Base-by-base conservation (phyloP, 2,329 filamentous ascomycete species). In the Neopestalotiopsis sp. region DNA sequence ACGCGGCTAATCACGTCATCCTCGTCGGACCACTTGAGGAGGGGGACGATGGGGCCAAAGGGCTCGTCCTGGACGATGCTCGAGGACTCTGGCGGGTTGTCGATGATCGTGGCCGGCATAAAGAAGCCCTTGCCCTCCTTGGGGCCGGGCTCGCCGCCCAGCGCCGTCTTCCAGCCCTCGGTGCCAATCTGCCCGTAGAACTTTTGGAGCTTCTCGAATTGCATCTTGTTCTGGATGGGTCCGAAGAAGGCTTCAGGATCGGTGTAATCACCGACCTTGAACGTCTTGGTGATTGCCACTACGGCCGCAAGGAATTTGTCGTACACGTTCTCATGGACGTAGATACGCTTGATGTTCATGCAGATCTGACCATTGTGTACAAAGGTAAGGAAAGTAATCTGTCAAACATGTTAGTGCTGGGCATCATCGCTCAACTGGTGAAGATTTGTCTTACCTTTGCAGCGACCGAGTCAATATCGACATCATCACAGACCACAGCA, bases 201-300 rank as follows among this genome's bases (percentile, higher is more conserved):
- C 1, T 82, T 77, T 70, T 86, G 64, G 13, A 57, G 45, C 10
- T 57, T 57, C 17, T 89, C 85, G 74, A 84, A 91, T 77, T 91
- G 90, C 86, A 89, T 87, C 70, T 83, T 78, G 77, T 91, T 91
- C 70, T 89, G 87, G 1, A 91, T 78, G 0, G 90, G 90, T 0
- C 88, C 88, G 64, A 89, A 82, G 59, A 87, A 77, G 61, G 76
- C 78, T 20, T 74, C 74, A 7, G 70, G 70, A 4, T 69, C 67
- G 13, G 67, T 70, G 58, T 79, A 75, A 64, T 75, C 74, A 66
- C 72, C 71, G 4, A 84, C 82, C 57, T 79, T 79, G 42, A 78
- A 79, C 34, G 30, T 7, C 66, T 82, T 82, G 45, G 84, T 82
- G 20, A 79, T 76, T 2, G 82, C 77, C 7, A 79, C 76, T 5